These are phyloP conservation scores for Vitis hybrid DNA, from an alignment of 177 flowering plant species.

Conservation along the genomic window DNA sequence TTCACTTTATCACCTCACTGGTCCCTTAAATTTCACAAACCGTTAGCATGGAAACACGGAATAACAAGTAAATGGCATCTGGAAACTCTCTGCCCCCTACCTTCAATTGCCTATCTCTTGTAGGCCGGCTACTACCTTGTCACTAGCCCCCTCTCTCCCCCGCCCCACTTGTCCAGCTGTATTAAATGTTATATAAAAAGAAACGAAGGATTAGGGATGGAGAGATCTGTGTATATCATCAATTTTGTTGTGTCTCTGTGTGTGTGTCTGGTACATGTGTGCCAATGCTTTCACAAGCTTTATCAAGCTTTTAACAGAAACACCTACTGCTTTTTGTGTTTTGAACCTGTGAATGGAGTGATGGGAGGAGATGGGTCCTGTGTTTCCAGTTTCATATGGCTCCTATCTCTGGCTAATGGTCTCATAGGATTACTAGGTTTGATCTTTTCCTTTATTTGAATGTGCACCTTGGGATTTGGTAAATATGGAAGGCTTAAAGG, in stretches of 20 bases:
- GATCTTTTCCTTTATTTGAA: conserved; percentile 5
- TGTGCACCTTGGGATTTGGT: conserved; percentile 22
- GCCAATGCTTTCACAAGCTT: no score
- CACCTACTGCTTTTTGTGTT: not conserved
- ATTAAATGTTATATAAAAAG: not conserved
- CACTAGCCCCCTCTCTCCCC: not conserved
- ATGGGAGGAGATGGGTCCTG: no score
- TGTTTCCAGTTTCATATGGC: no score
- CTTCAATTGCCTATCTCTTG: not conserved
- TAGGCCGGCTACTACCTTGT: conserved; percentile 16
- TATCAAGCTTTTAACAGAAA: conserved; percentile 6
- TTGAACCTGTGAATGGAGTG: no score
- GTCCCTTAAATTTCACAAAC: conserved; percentile 14
- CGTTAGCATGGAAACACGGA: conserved; percentile 27
- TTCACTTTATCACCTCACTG: conserved; percentile 1
- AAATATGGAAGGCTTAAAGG: not conserved
- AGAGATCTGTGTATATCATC: no score
- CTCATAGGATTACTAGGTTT: conserved; percentile 11
- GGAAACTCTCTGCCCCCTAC: not conserved
- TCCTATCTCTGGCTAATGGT: not conserved
- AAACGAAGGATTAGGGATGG: no score
- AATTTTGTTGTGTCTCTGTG: no score
- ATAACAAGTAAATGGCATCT: conserved; percentile 26
- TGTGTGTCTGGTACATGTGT: no score
- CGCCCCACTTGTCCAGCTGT: not conserved